Conservation (phyloP, 352 stramenopile species). For the Pythium utonaiense region DNA sequence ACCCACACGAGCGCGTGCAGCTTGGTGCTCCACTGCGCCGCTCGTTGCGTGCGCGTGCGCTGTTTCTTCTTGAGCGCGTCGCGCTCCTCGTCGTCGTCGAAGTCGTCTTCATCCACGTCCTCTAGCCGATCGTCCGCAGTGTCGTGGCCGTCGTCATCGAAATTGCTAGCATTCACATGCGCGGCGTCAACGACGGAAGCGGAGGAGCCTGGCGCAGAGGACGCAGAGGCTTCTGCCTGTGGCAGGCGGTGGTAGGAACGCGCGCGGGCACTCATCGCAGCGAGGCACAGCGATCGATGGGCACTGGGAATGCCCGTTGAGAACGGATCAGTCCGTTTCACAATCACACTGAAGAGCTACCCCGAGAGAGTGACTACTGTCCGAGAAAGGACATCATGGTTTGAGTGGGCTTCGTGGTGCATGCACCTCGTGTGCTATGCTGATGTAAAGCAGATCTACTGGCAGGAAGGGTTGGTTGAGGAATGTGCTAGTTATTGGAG, state of each 20-base stretch:
- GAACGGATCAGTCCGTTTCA: too few species aligned
- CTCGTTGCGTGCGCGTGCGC: constrained; percentile 37
- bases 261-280: constrained; percentile 35
- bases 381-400: not conserved
- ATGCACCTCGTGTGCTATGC: too few species aligned
- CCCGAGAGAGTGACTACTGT: not conserved
- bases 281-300: too few species aligned
- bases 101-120: constrained; percentile 28
- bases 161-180: constrained; percentile 23
- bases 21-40: constrained; percentile 62
- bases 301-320: too few species aligned
- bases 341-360: too few species aligned
- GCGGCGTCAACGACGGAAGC: constrained; percentile 9
- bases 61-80: constrained; percentile 28
- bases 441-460: not conserved
- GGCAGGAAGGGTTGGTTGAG: too few species aligned
- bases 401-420: too few species aligned
- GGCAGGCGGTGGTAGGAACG: constrained; percentile 57
- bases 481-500: constrained; percentile 76
- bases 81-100: constrained; percentile 32
- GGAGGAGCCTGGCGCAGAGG: not conserved
- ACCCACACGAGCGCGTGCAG: constrained; percentile 78
- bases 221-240: constrained; percentile 26
- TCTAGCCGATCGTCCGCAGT: constrained; percentile 22
- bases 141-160: constrained; percentile 28